phyloP scores from a whole-genome alignment of 192 early-diverging fungal genomes.

The Lunasporangiospora selenospora region DNA sequence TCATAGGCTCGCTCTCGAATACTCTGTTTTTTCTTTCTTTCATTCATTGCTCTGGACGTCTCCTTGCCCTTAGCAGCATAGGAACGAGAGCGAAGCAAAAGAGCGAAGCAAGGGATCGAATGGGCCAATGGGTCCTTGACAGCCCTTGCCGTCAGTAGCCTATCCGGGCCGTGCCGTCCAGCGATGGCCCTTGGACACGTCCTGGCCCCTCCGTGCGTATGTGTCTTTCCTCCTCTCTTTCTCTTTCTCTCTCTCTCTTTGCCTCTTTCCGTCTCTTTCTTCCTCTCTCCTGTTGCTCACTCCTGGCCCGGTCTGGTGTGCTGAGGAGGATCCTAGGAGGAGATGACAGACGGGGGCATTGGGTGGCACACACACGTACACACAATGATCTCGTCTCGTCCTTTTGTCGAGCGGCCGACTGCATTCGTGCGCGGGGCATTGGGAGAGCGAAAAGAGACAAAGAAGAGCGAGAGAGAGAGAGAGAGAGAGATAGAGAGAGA shows the following conservation, averaged over 20 bases:
- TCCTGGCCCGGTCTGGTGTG: background rate
- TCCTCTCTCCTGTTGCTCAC: background rate
- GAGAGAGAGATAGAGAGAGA: background rate
- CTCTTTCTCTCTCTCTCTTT: background rate
- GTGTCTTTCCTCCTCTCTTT: background rate
- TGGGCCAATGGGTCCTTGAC: background rate
- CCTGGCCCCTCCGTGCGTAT: background rate
- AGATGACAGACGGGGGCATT: constrained; percentile 5
- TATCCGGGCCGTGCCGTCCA: too few relatives aligned
- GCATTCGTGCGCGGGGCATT: too few relatives aligned
- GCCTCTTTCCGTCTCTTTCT: background rate
- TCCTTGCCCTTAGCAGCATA: constrained; percentile 28
- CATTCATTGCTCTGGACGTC: constrained; percentile 8
- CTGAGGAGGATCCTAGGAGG: background rate
- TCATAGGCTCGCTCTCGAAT: constrained; percentile 55
- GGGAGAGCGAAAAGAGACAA: background rate
- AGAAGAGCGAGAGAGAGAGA: background rate
- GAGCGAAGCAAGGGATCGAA: background rate
- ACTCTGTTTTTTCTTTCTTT: constrained; percentile 4
- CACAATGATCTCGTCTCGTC: background rate
- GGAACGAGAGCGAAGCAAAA: constrained; percentile 21
- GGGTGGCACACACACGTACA: background rate
- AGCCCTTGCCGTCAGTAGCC: background rate
- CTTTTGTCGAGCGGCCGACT: too few relatives aligned
- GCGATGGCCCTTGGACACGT: too few relatives aligned